Evolutionary conservation across 306 rosid species (phyloP), one percentile per base, ranked within the genome.

Genomic region (Sicyos edulis): DNA sequence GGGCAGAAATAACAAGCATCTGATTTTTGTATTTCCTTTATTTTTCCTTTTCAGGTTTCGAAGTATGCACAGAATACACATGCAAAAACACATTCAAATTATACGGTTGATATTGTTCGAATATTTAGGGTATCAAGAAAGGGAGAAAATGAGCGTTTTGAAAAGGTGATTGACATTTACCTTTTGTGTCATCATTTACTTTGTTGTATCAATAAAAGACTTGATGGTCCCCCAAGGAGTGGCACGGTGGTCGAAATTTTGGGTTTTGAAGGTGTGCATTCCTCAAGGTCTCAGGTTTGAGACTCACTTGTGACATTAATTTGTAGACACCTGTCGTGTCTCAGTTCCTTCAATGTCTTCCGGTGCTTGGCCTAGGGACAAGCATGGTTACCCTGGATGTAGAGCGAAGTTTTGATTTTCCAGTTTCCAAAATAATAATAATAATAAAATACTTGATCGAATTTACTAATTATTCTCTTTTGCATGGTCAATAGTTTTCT

Each of bases 11-110:
- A n/a, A 21, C 51, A 54, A 71, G 66, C 75, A 32, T 78, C 72
- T 75, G 73, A 71, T 37, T 58, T 16, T 13, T 74, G 19, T 22
- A 34, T 29, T 51, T 17, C 20, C 20, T 72, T 50, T 11, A 53
- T 1, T 19, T 64, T 42, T 77, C 77, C 77, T 76, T 55, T 66
- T 64, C 80, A 90, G 98, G 82, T 92, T 84, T 87, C 86, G 44
- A 85, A 85, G 77, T 93, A 93, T 75, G 79, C 76, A 87, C 84
- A 82, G 77, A 85, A 93, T 75, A 88, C 98, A 72, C 98, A 93
- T 83, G 83, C 98, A 81, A 83, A 93, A 74, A 88, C 98, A 72
- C 98, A 93, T 83, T 85, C 98, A 81, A 82, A 80, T 74, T 93
- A 90, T 70, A 72, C 85, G 6, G 96, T 83, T 71, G 86, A 88